phyloP scores from a whole-genome alignment of 2,329 filamentous ascomycete genomes.

The Chaetomiaceae sp. region DNA sequence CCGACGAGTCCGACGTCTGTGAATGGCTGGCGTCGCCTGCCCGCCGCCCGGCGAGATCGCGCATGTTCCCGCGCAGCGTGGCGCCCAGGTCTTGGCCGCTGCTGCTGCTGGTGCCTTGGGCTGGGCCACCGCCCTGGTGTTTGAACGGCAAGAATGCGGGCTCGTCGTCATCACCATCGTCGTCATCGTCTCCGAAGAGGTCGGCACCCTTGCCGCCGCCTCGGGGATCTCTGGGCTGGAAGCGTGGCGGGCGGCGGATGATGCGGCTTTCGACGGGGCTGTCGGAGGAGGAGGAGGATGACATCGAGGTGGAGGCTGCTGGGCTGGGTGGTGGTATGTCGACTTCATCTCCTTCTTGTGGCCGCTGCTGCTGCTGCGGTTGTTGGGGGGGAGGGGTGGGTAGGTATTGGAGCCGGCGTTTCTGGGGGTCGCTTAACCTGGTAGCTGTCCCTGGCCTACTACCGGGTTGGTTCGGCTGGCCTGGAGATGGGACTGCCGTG shows the following conservation, averaged over 20 bases:
- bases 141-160: conserved; percentile 51
- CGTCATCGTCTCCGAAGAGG: conserved; percentile 33
- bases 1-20: conserved; percentile 61
- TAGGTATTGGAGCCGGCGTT: conserved; percentile 30
- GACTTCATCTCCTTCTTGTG: conserved; percentile 22
- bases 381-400: conserved; percentile 27
- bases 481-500: conserved; percentile 36
- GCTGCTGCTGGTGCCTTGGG: conserved; percentile 19
- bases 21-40: conserved; percentile 35
- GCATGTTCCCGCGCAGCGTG: conserved; percentile 47
- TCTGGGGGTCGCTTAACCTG: conserved; percentile 27
- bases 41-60: conserved; percentile 17
- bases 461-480: conserved; percentile 33
- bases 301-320: conserved; percentile 37
- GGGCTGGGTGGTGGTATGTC: conserved; percentile 42
- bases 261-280: conserved; percentile 56
- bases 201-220: conserved; percentile 27
- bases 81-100: conserved; percentile 44
- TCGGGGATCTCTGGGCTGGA: conserved; percentile 30
- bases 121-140: conserved; percentile 13
- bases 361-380: not conserved
- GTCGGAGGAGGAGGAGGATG: conserved; percentile 35
- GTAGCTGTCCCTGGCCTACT: conserved; percentile 28
- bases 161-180: conserved; percentile 51
- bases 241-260: conserved; percentile 55